These are phyloP conservation scores for Nigrospora osmanthi DNA, from an alignment of 2,329 filamentous ascomycete genomes.

Conservation along the genomic window DNA sequence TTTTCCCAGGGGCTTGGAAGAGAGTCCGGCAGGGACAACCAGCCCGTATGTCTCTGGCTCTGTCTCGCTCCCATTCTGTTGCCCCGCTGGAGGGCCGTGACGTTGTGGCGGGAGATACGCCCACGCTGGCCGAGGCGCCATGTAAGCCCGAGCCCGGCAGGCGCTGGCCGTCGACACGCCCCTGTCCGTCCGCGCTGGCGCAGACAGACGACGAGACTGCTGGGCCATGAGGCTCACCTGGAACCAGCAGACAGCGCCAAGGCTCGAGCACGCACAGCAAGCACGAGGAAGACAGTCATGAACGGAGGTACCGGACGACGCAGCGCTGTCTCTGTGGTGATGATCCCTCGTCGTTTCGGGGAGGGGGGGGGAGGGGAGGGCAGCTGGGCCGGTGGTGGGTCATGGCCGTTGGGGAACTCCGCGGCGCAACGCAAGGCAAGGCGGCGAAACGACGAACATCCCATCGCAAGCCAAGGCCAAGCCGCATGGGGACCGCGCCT, in stretches of 20 bases:
- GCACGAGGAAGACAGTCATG: constrained; percentile 2
- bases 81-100: too few species aligned
- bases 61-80: too few species aligned
- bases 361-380: neutral
- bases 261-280: constrained; percentile 10
- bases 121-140: too few species aligned
- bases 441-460: constrained; percentile 8
- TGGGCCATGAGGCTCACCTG: constrained; percentile 1
- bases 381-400: constrained; percentile 15
- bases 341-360: constrained; percentile 12
- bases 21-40: too few species aligned
- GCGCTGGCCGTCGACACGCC: too few species aligned
- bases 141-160: too few species aligned
- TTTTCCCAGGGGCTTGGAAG: too few species aligned
- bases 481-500: too few species aligned
- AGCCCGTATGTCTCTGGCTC: too few species aligned
- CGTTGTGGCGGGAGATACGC: too few species aligned
- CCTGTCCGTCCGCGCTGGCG: too few species aligned
- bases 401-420: constrained; percentile 25
- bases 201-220: too few species aligned
- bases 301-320: neutral
- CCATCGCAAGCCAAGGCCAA: neutral
- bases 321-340: constrained; percentile 7
- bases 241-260: constrained; percentile 10
- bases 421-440: constrained; percentile 15